phyloP scores from a whole-genome alignment of 2,329 filamentous ascomycete species.

The Tolypocladium tropicale region DNA sequence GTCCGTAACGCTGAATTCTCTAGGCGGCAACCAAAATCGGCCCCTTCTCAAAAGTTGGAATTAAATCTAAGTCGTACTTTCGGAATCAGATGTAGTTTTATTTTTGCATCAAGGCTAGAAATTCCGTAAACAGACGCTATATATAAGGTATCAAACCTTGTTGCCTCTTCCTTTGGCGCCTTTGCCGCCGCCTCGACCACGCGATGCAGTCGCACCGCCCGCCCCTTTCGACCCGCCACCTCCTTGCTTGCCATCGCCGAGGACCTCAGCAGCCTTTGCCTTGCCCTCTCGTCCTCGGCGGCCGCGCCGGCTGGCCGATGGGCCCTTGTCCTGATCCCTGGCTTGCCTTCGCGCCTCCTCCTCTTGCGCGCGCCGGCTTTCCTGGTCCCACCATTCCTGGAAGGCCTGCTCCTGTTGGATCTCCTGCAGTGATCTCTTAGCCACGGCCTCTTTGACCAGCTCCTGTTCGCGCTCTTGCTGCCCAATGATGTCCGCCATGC shows the following conservation, averaged over 20 bases:
- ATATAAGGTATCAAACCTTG: slow-evolving; percentile 1
- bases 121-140: too few species aligned
- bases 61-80: too few species aligned
- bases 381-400: slow-evolving; percentile 91
- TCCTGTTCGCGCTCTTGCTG: slow-evolving; percentile 81
- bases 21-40: too few species aligned
- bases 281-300: slow-evolving; percentile 18
- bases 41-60: too few species aligned
- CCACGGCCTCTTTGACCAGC: slow-evolving; percentile 68
- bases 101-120: too few species aligned
- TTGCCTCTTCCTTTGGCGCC: slow-evolving; percentile 3
- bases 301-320: slow-evolving; percentile 17
- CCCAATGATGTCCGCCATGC: slow-evolving; percentile 79
- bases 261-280: slow-evolving; percentile 7
- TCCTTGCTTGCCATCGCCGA: slow-evolving; percentile 8
- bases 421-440: slow-evolving; percentile 82
- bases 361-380: slow-evolving; percentile 61
- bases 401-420: slow-evolving; percentile 97
- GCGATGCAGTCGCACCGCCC: slow-evolving; percentile 1
- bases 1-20: too few species aligned
- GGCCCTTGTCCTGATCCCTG: slow-evolving; percentile 29
- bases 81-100: too few species aligned
- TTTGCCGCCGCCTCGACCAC: slow-evolving; percentile 4
- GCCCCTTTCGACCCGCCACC: slow-evolving; percentile 6
- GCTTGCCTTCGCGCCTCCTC: slow-evolving; percentile 38